A percentile compares a stretch with the other conserved stretches of the same genome.
These are phyloP conservation scores for Aspergillus glaucus DNA, from an alignment of 2,329 filamentous ascomycete genomes.

Conservation along the genomic window DNA sequence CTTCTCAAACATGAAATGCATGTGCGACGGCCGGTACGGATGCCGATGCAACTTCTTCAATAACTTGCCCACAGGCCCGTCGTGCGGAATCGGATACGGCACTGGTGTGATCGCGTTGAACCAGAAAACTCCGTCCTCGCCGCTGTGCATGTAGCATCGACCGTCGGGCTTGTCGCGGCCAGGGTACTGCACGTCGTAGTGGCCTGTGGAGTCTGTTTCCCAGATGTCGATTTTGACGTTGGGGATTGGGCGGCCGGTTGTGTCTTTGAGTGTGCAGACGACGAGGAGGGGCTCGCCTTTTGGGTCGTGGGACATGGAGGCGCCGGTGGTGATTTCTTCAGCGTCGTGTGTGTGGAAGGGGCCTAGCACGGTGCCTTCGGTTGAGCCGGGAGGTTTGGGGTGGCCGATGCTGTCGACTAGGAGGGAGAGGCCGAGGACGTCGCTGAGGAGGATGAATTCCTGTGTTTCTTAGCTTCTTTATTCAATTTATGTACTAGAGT, in stretches of 20 bases:
- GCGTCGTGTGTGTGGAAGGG: constrained; percentile 82
- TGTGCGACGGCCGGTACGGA: constrained; percentile 68
- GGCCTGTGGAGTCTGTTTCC: constrained; percentile 75
- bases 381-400: constrained; percentile 63
- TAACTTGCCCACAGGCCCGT: constrained; percentile 74
- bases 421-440: constrained; percentile 71
- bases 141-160: constrained; percentile 62
- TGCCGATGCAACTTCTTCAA: constrained; percentile 63
- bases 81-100: constrained; percentile 76
- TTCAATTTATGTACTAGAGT: background rate
- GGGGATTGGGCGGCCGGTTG: constrained; percentile 54
- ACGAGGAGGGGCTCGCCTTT: constrained; percentile 65
- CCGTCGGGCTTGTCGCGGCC: constrained; percentile 61
- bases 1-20: constrained; percentile 88
- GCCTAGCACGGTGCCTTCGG: constrained; percentile 73
- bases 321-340: constrained; percentile 49
- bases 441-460: constrained; percentile 78
- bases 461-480: background rate
- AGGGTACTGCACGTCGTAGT: constrained; percentile 74
- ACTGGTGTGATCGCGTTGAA: constrained; percentile 81
- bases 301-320: constrained; percentile 61
- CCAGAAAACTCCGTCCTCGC: constrained; percentile 70
- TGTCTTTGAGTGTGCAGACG: constrained; percentile 65
- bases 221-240: constrained; percentile 73
- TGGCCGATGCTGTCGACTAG: constrained; percentile 79